Percentiles rank a stretch among this genome's conserved stretches.
These are phyloP conservation scores for Trichoderma cornu-damae DNA, from an alignment of 2,329 filamentous ascomycete genomes.

Conservation along the genomic window DNA sequence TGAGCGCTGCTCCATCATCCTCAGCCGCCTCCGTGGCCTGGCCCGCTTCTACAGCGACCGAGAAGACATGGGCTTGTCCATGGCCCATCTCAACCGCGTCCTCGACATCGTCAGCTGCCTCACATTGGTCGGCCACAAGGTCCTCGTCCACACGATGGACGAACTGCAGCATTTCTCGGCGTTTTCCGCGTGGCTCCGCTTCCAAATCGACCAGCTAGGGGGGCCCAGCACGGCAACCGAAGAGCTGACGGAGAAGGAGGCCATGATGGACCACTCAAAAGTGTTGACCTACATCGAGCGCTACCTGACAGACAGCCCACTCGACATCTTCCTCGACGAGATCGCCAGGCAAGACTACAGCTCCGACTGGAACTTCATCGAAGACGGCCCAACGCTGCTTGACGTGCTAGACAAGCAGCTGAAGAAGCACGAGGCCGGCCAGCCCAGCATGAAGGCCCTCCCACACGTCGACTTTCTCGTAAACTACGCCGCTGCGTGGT, in stretches of 20 bases:
- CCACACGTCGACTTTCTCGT: constrained; percentile 61
- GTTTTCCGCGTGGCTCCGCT: constrained; percentile 79
- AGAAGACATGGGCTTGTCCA: constrained; percentile 62
- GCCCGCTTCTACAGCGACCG: constrained; percentile 70
- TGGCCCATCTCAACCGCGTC: constrained; percentile 56
- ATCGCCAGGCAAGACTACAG: constrained; percentile 48
- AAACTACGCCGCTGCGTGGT: constrained; percentile 52
- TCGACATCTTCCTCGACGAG: constrained; percentile 53
- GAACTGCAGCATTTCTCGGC: constrained; percentile 72
- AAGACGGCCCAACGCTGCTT: constrained; percentile 42
- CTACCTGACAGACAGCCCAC: constrained; percentile 60
- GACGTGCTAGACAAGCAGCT: constrained; percentile 48
- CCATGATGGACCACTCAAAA: constrained; percentile 65
- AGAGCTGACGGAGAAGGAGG: constrained; percentile 73
- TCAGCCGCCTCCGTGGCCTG: constrained; percentile 77
- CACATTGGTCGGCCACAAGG: constrained; percentile 67
- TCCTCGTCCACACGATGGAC: constrained; percentile 64
- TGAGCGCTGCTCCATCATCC: constrained; percentile 73
- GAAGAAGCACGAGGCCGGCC: constrained; percentile 41
- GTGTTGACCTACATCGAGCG: constrained; percentile 74
- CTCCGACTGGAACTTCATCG: constrained; percentile 40
- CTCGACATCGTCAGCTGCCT: constrained; percentile 70
- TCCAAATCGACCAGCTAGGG: constrained; percentile 73
- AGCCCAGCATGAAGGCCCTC: constrained; percentile 46
- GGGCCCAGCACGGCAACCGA: constrained; percentile 57